Evolutionary conservation across 2,329 filamentous ascomycete species (phyloP), one percentile per base, ranked within the genome.

Genomic region (Metarhizium rileyi): DNA sequence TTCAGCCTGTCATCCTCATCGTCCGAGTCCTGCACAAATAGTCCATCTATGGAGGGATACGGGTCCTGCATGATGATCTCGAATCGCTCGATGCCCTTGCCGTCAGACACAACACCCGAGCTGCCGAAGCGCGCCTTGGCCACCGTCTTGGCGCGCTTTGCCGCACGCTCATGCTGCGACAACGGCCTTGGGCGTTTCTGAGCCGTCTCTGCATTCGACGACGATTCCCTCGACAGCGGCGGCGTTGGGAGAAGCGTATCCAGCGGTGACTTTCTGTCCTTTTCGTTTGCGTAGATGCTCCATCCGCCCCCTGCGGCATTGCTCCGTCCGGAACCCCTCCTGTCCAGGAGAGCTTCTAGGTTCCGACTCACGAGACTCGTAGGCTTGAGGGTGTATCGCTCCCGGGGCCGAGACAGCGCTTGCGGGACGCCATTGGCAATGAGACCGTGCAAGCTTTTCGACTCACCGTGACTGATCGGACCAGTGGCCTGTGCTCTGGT

Each of bases 351-450:
- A 2, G 84, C 84, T 5, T 76, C 72, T 10, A 95, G 70, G 50
- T 85, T 90, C 55, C 81, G 83, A 16, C 87, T 86, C 0, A 78
- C 77, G 20, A 95, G 71, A 45, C 77, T 81, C 2, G 86, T 87
- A 5, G 78, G 66, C 53, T 81, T 77, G 1, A 95, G 70, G 0
- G 80, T 76, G 56, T 87, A 91, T 27, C 89, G 76, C 53, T 84
- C 77, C 27, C 84, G 78, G 0, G 87, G 86, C 14, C 82, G 76
- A 1, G 87, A 93, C 12, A 95, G 74, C 0, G 89, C 89, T 59
- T 88, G 90, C 0, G 89, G 87, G 7, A 95, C 82, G 2, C 87
- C 86, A 53, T 90, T 83, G 27, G 90, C 73, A 4, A 94, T 80
- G 4, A 93, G 71, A 36, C 78, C 80, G 49, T 84, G 80, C 25